Base-by-base conservation (phyloP, 345 rosid genomes). In the Streptanthus diversifolius region DNA sequence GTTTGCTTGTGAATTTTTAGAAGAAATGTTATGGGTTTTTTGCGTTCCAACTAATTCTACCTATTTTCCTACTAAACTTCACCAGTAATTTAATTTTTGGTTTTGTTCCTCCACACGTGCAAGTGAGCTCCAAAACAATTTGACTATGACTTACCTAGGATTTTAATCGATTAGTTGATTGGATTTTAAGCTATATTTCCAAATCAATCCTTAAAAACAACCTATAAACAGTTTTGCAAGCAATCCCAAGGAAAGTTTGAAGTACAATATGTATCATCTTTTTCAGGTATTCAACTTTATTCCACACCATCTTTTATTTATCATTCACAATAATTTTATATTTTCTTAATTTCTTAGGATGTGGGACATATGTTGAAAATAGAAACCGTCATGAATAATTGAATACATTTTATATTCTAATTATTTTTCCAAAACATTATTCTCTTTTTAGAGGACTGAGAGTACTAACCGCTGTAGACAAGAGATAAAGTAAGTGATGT, bases 1-100 rank as follows among this genome's bases (percentile, higher is more conserved):
- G 68, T 73, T 56, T 65, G 14, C 32, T 36, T 44, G 15, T 33
- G 18, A 33, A 36, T 9, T 43, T 43, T 32, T 17, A 21, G 71
- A 54, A 30, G 24, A 43, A 64, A 33, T 73, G 15, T 37, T 39
- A 5, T n/a, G 27, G 35, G 14, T 14, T 57, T 13, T 66, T 43
- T 45, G 13, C 55, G 54, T 70, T 60, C 61, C 47, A 76, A 37
- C 76, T 37, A 70, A 64, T 66, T 76, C 56, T 48, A 25, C 54
- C 67, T 55, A 55, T 63, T 71, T 77, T 77, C 80, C 72, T 77
- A 71, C 76, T 77, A 71, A 71, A 39, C 80, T 57, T 57, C 67
- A 77, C 76, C 80, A 65, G 72, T 70, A 76, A 63, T 45, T 21
- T 61, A 41, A 62, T 35, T 54, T 54, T 49, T 35, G 66, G 37